Conservation (phyloP, 352 stramenopile genomes). For the Pythium volutum region DNA sequence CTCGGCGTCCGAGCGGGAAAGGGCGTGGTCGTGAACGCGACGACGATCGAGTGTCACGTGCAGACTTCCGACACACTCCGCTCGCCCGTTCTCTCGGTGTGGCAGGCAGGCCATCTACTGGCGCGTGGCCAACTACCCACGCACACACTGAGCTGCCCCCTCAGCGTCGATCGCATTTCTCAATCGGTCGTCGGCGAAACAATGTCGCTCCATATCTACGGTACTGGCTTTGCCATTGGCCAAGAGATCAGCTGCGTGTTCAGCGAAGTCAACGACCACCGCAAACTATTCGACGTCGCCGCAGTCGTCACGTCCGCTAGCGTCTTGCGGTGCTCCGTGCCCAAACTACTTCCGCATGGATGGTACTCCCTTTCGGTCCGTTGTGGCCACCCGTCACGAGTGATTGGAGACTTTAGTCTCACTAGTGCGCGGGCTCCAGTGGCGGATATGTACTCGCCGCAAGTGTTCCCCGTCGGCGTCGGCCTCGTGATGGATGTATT, state of each 20-base stretch:
- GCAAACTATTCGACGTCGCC: not conserved
- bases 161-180: constrained; percentile 1
- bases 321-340: constrained; percentile 4
- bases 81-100: not conserved
- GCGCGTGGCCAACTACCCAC: not conserved
- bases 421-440: not conserved
- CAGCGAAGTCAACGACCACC: not conserved
- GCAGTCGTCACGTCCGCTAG: constrained; percentile 7
- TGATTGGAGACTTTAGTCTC: constrained; percentile 4
- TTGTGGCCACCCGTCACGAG: not conserved
- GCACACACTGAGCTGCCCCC: constrained; percentile 4
- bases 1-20: not conserved
- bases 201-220: constrained; percentile 3
- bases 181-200: not conserved
- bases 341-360: not conserved
- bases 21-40: constrained; percentile 3
- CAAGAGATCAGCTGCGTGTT: constrained; percentile 14
- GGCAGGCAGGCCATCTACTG: constrained; percentile 9
- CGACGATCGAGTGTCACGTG: constrained; percentile 9
- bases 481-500: constrained; percentile 17
- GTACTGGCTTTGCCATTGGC: constrained; percentile 10
- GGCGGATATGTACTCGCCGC: constrained; percentile 18
- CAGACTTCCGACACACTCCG: not conserved
- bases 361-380: constrained; percentile 14
- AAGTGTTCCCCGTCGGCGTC: constrained; percentile 19